A percentile compares a stretch with the other conserved stretches of the same genome.
These are phyloP conservation scores for Hypholoma sublateritium DNA, from an alignment of 768 basidiomycete genomes.

Conservation along the genomic window DNA sequence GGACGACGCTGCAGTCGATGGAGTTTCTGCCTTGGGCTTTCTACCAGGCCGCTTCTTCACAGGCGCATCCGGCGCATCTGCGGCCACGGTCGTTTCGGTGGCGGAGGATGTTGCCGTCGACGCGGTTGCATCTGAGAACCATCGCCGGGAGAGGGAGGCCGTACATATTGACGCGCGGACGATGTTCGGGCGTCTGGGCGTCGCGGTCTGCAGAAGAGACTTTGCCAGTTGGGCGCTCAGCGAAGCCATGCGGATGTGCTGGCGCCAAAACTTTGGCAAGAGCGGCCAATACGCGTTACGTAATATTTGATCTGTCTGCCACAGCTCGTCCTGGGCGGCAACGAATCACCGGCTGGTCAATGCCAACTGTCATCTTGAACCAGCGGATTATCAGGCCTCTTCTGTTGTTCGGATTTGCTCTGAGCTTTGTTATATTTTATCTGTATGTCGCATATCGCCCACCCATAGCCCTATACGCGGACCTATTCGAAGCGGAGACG, in stretches of 20 bases:
- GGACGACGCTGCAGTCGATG: no score
- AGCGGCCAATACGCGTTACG: no score
- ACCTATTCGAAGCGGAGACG: slow-evolving; percentile 29
- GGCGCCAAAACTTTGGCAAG: no score
- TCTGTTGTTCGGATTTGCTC: slow-evolving; percentile 9
- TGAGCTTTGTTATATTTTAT: slow-evolving; percentile 27
- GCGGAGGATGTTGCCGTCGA: background rate
- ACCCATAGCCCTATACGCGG: slow-evolving; percentile 37
- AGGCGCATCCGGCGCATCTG: background rate
- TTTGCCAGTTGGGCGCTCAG: no score
- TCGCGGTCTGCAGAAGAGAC: no score
- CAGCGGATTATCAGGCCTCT: slow-evolving; percentile 19
- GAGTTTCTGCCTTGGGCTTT: background rate
- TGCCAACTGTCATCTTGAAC: slow-evolving; percentile 12
- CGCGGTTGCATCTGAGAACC: no score
- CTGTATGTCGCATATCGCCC: slow-evolving; percentile 35
- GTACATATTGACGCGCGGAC: no score
- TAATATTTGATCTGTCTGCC: no score
- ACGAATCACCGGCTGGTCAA: background rate
- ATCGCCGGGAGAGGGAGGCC: no score
- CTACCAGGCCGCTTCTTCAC: background rate
- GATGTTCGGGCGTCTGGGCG: no score
- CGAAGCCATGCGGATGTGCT: no score
- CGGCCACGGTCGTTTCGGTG: background rate
- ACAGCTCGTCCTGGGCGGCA: no score